A percentile compares a stretch with the other conserved stretches of the same genome.
Evolutionary conservation across 768 basidiomycete species (phyloP).

Genomic region (Suillus paluster): DNA sequence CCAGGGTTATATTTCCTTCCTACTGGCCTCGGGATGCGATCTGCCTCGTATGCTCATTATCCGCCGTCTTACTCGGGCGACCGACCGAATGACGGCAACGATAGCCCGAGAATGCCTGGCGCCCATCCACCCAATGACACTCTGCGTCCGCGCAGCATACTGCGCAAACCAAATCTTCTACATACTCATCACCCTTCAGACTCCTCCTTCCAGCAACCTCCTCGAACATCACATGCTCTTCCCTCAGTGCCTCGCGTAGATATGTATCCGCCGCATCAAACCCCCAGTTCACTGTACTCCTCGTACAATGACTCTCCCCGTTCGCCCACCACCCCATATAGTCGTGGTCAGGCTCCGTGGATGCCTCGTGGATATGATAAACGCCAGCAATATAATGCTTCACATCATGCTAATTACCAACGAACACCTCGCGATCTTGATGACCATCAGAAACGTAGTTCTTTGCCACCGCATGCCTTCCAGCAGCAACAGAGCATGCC

Average conservation of each 20-base stretch:
- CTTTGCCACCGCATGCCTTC: conserved; percentile 18
- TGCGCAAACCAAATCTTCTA: conserved; percentile 18
- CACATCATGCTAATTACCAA: conserved; percentile 9
- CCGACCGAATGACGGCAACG: conserved; percentile 3
- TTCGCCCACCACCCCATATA: conserved; percentile 23
- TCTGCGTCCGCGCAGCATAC: conserved; percentile 21
- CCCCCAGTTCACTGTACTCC: conserved; percentile 27
- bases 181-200: conserved; percentile 10
- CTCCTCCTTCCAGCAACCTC: conserved; percentile 2
- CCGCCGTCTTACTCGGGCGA: conserved; percentile 15
- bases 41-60: conserved; percentile 24
- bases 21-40: conserved; percentile 19
- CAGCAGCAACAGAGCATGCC: conserved; percentile 20
- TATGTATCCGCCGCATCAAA: conserved; percentile 12
- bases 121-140: conserved; percentile 8
- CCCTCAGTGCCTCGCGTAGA: conserved; percentile 16
- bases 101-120: conserved; percentile 6
- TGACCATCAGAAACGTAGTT: conserved; percentile 14
- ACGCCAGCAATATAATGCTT: conserved; percentile 18
- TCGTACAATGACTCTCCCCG: conserved; percentile 21
- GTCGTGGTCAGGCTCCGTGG: conserved; percentile 14
- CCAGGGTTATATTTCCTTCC: conserved; percentile 6
- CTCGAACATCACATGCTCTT: conserved; percentile 8
- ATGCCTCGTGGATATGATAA: conserved; percentile 23
- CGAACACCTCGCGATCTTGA: conserved; percentile 20